Evolutionary conservation across 2,329 filamentous ascomycete species (phyloP).

Genomic region (Neurospora sp.): DNA sequence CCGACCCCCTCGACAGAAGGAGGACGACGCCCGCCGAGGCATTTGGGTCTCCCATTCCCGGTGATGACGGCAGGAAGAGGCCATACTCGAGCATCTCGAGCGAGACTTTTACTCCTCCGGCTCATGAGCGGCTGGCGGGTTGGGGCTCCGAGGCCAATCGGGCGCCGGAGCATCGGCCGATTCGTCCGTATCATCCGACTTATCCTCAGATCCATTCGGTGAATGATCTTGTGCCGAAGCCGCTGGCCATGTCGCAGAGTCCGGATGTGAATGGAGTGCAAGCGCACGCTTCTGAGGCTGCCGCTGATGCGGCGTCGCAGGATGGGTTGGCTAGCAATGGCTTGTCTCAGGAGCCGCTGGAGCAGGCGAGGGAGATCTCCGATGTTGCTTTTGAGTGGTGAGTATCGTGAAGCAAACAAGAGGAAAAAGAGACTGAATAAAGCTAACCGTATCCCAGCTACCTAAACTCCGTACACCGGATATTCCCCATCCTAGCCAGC

Average conservation of each 20-base stretch:
- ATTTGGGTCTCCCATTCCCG: slow-evolving; percentile 38
- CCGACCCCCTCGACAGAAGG: slow-evolving; percentile 28
- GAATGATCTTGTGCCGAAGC: slow-evolving; percentile 36
- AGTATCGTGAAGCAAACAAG: slow-evolving; percentile 12
- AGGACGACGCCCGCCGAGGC: slow-evolving; percentile 37
- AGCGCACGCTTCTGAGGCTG: slow-evolving; percentile 19
- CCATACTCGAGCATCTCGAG: slow-evolving; percentile 39
- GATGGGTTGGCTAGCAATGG: slow-evolving; percentile 5
- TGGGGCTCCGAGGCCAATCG: slow-evolving; percentile 20
- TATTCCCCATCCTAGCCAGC: slow-evolving; percentile 55
- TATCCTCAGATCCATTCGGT: slow-evolving; percentile 23
- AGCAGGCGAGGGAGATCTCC: slow-evolving; percentile 28
- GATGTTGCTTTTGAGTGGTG: slow-evolving; percentile 38
- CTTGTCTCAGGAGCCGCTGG: slow-evolving; percentile 17
- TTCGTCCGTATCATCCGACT: slow-evolving; percentile 30
- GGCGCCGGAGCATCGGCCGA: slow-evolving; percentile 37
- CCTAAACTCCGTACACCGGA: slow-evolving; percentile 53
- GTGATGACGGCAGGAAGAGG: slow-evolving; percentile 31
- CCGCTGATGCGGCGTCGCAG: slow-evolving; percentile 21
- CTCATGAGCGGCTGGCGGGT: slow-evolving; percentile 31
- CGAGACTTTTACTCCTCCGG: slow-evolving; percentile 31
- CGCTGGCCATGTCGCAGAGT: slow-evolving; percentile 19
- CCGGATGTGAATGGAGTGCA: slow-evolving; percentile 5
- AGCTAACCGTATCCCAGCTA: slow-evolving; percentile 35
- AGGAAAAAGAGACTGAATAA: background rate